Conservation (phyloP, 2,329 filamentous ascomycete genomes). For the Pochonia chlamydosporia region DNA sequence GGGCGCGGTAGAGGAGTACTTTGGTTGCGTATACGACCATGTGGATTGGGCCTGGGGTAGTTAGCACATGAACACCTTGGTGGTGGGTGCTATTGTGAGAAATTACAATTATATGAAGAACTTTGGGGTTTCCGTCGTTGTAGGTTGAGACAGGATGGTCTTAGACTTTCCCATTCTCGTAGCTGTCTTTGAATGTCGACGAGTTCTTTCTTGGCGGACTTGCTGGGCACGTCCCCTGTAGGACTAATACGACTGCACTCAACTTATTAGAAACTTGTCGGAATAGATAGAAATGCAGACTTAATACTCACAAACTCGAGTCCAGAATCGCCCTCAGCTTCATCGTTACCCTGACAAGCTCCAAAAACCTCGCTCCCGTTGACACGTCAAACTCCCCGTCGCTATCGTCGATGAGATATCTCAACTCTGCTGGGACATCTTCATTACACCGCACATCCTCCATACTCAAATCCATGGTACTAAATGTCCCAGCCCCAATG, state of each 20-base stretch:
- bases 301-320: slow-evolving; percentile 27
- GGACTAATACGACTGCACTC: too few species aligned
- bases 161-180: slow-evolving; percentile 26
- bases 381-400: slow-evolving; percentile 24
- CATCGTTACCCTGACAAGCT: slow-evolving; percentile 24
- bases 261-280: too few species aligned
- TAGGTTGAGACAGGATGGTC: slow-evolving; percentile 27
- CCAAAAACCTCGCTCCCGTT: slow-evolving; percentile 29
- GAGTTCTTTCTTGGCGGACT: too few species aligned
- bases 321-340: slow-evolving; percentile 27
- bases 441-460: slow-evolving; percentile 37
- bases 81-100: too few species aligned
- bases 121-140: slow-evolving; percentile 5
- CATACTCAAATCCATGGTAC: slow-evolving; percentile 29
- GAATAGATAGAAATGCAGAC: too few species aligned
- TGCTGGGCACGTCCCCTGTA: too few species aligned
- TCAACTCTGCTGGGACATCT: slow-evolving; percentile 27
- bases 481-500: slow-evolving; percentile 32
- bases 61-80: too few species aligned
- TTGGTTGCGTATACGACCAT: slow-evolving; percentile 35
- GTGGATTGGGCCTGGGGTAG: slow-evolving; percentile 33
- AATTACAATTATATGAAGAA: too few species aligned
- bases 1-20: slow-evolving; percentile 33
- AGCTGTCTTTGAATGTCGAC: slow-evolving; percentile 20
- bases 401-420: slow-evolving; percentile 25